Evolutionary conservation across 441 rosid species (phyloP).

Genomic region (Breynia disticha): DNA sequence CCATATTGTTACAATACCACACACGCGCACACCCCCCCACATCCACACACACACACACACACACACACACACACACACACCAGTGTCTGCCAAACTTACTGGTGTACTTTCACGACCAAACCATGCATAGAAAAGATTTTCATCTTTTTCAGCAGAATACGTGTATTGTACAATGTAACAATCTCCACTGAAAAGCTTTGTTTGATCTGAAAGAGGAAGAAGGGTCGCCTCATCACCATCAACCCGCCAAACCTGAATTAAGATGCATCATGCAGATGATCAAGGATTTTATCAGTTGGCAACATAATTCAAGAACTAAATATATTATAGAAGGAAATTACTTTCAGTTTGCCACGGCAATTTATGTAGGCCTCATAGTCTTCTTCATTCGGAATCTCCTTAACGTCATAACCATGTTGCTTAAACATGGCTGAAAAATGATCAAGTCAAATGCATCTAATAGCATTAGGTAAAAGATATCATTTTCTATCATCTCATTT

Average conservation of each 20-base stretch:
- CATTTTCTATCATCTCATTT: neutral
- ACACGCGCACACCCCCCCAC: too few relatives aligned
- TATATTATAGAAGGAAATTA: slow-evolving; percentile 14
- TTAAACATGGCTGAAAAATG: slow-evolving; percentile 45
- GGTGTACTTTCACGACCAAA: slow-evolving; percentile 50
- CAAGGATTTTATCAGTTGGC: slow-evolving; percentile 11
- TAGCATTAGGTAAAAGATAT: neutral
- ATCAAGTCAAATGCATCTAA: slow-evolving; percentile 12
- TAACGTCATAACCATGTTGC: slow-evolving; percentile 68
- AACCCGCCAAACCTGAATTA: slow-evolving; percentile 68
- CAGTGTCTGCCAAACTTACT: slow-evolving; percentile 28
- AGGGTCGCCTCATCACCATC: slow-evolving; percentile 44
- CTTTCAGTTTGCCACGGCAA: slow-evolving; percentile 69
- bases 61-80: too few relatives aligned
- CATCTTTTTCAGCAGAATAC: slow-evolving; percentile 61
- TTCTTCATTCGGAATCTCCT: slow-evolving; percentile 75
- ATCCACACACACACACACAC: too few relatives aligned
- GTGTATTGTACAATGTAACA: slow-evolving; percentile 79
- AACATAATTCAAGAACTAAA: slow-evolving; percentile 7
- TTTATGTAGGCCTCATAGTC: slow-evolving; percentile 47
- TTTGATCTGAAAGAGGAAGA: slow-evolving; percentile 54
- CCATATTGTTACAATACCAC: too few relatives aligned
- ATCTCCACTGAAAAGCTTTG: slow-evolving; percentile 74
- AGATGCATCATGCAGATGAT: slow-evolving; percentile 6
- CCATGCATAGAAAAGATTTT: slow-evolving; percentile 69